Base-by-base conservation (phyloP, 2,329 filamentous ascomycete species). In the Penicillium sp. region DNA sequence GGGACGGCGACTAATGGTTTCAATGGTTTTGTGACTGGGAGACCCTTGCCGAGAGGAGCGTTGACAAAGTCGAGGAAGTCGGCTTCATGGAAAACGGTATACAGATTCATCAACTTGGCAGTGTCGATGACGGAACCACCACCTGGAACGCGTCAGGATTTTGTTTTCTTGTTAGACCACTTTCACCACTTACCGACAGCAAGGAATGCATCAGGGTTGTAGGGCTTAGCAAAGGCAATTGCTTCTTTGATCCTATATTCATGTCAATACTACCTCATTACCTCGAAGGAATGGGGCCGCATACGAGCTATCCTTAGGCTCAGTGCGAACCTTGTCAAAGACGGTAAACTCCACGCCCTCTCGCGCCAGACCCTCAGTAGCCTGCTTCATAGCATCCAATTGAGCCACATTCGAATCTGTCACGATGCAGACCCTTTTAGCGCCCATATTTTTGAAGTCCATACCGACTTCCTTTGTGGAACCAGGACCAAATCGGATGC, bases 61-160 rank as follows among this genome's bases (percentile, higher is more conserved):
- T 97, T 97, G 72, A 99, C 94, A 66, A 99, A 99, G 79, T 99
- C 93, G 35, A 97, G 81, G 69, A 99, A 97, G 65, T 94, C 90
- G 33, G 93, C 93, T 7, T 97, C 89, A 0, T 92, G 92, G 69
- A 91, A 97, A 61, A 85, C 87, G 0, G 87, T 89, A 76, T 97
- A 97, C 0, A 99, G 82, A 69, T 99, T 99, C 92, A 99, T 97
- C 56, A 99, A 81, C 75, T 99, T 99, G 55, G 94, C 93, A 0
- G 94, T 99, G 74, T 99, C 94, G 64, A 99, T 99, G 63, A 97
- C 94, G 40, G 91, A 96, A 38, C 94, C 94, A 64, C 91, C 87
- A 18, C 83, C 73, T 75, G 33, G 23, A 55, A 12, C 59, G 16
- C 21, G 42, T 59, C n/a, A 66, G 59, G 6, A 42, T 35, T 48